Conservation (phyloP, 202 grass and related monocot species). For the Setaria viridis region DNA sequence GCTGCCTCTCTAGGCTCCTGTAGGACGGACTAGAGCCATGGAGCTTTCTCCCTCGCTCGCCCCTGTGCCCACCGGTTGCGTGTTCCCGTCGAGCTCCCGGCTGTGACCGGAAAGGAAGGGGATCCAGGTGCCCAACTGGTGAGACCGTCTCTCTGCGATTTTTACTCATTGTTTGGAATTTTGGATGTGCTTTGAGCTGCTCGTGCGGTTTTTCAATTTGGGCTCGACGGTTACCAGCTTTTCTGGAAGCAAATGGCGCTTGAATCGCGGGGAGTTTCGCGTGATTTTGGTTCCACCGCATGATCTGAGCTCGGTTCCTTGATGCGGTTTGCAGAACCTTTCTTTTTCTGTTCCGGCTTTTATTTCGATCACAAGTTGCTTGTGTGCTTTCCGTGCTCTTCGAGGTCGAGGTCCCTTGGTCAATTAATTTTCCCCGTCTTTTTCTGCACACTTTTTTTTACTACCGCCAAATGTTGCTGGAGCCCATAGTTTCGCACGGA, state of each 20-base stretch:
- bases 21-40: background rate
- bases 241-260: conserved; percentile 19
- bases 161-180: background rate
- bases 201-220: background rate
- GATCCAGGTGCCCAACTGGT: conserved; percentile 48
- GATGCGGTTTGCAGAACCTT: conserved; percentile 13
- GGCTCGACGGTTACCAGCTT: background rate
- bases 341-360: conserved; percentile 43
- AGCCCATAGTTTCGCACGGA: conserved; percentile 14
- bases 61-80: conserved; percentile 8
- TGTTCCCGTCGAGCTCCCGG: background rate
- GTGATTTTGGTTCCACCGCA: conserved; percentile 9
- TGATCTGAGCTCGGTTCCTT: conserved; percentile 34
- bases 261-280: conserved; percentile 22
- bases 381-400: conserved; percentile 45
- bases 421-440: background rate
- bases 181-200: background rate
- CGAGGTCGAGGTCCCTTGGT: conserved; percentile 32
- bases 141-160: conserved; percentile 19
- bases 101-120: conserved; percentile 19
- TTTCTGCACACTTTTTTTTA: background rate
- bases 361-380: conserved; percentile 37
- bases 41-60: background rate
- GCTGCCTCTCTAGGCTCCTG: too few species aligned
- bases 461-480: conserved; percentile 27